A percentile compares a stretch with the other conserved stretches of the same genome.
These are phyloP conservation scores for Elsinoe fawcettii DNA, from an alignment of 2,329 filamentous ascomycete genomes.

Conservation along the genomic window DNA sequence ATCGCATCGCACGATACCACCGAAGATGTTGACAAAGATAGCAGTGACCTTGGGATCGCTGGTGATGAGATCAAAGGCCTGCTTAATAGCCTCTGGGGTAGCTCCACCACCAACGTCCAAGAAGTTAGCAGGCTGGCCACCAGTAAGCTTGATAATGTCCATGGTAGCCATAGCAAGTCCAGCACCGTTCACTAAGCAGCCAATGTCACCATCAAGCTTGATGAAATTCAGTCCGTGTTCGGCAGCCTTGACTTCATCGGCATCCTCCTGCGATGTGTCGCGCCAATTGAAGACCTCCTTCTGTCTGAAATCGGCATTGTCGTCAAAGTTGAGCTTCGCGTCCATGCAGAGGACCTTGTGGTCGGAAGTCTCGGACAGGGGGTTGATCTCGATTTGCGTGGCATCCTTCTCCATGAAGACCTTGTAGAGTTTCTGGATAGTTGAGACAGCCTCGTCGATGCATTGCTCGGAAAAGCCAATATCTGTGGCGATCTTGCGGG, in stretches of 20 bases:
- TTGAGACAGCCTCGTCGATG: conserved; percentile 88
- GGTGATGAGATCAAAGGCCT: conserved; percentile 97
- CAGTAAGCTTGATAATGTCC: conserved; percentile 99
- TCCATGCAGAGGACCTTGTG: conserved; percentile 99
- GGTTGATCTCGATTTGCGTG: conserved; percentile 99
- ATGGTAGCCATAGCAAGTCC: conserved; percentile 99
- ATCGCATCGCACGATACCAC: conserved; percentile 96
- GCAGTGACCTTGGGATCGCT: conserved; percentile 96
- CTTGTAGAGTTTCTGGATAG: conserved; percentile 98
- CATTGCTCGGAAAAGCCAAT: conserved; percentile 98
- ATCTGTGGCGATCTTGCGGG: conserved; percentile 77
- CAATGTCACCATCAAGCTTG: conserved; percentile 98
- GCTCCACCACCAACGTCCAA: conserved; percentile 96
- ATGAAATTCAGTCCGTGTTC: conserved; percentile 97
- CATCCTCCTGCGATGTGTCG: conserved; percentile 90
- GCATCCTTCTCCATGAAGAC: conserved; percentile 98
- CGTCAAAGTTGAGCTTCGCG: conserved; percentile 96
- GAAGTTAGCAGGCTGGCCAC: conserved; percentile 94
- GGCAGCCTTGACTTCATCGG: conserved; percentile 94
- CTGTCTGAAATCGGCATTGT: conserved; percentile 98
- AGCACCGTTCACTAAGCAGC: conserved; percentile 97
- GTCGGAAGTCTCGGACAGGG: conserved; percentile 93
- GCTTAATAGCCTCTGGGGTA: conserved; percentile 90
- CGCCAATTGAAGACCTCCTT: conserved; percentile 92
- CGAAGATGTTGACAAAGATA: conserved; percentile 99